Evolutionary conservation across 106 monocot genomes (phyloP).

Genomic region (Dendrobium officinale): DNA sequence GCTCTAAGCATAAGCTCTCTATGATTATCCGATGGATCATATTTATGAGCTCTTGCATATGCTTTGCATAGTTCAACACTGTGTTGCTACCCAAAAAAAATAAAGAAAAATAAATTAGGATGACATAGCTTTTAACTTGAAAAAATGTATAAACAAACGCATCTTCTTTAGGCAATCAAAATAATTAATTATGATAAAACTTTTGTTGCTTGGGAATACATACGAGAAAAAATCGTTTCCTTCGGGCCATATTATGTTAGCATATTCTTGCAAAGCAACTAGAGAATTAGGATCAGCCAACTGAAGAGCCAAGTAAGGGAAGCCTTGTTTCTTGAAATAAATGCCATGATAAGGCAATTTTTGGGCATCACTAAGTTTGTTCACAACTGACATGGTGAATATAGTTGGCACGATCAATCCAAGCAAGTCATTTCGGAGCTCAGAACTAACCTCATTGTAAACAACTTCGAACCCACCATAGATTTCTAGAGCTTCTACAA

Average conservation of each 20-base stretch:
- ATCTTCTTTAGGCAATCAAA: too few relatives aligned
- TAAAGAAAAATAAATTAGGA: too few relatives aligned
- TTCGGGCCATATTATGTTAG: background rate
- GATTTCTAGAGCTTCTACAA: background rate
- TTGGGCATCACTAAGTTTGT: background rate
- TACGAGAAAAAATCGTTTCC: background rate
- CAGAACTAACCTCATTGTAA: constrained; percentile 3
- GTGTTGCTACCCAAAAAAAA: background rate
- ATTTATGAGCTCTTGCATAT: background rate
- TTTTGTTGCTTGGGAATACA: background rate
- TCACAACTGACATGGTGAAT: background rate
- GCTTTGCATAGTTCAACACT: background rate
- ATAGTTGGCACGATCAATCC: constrained; percentile 5
- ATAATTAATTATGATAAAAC: background rate
- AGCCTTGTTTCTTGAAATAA: background rate
- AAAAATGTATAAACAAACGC: too few relatives aligned
- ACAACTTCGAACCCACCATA: constrained; percentile 14
- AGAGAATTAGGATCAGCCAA: background rate
- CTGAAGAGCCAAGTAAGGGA: background rate
- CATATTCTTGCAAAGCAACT: background rate
- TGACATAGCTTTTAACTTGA: too few relatives aligned
- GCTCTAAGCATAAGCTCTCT: too few relatives aligned
- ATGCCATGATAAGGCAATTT: background rate
- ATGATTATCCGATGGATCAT: background rate
- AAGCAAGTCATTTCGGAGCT: constrained; percentile 6